Evolutionary conservation across 139 green algal species (phyloP).

Genomic region (Pleodorina starrii): DNA sequence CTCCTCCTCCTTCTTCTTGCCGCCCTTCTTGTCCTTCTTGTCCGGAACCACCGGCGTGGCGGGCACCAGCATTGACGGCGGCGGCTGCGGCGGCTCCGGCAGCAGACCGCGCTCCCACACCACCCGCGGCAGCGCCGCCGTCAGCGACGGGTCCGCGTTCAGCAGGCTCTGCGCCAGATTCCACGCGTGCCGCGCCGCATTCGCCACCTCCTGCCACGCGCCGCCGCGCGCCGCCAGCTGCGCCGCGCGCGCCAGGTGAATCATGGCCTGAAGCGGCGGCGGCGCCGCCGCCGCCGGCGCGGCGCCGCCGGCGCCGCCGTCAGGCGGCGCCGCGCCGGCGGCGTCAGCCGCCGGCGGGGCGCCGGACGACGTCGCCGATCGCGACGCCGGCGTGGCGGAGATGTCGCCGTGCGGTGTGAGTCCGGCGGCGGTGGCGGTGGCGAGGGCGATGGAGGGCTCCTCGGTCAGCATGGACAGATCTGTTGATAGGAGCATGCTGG

Average conservation of each 20-base stretch:
- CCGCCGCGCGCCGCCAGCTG: constrained; percentile 54
- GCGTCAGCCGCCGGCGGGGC: neutral
- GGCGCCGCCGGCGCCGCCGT: neutral
- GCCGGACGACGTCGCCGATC: too few species aligned
- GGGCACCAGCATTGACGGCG: constrained; percentile 19
- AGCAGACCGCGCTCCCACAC: constrained; percentile 34
- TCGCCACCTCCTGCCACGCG: constrained; percentile 64
- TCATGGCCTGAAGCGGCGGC: constrained; percentile 53
- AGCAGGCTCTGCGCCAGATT: constrained; percentile 58
- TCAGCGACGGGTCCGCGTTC: constrained; percentile 39
- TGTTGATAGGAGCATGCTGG: neutral
- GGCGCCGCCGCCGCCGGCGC: neutral
- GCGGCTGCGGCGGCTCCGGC: constrained; percentile 22
- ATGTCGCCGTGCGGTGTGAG: too few species aligned
- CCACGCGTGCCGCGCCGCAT: constrained; percentile 59
- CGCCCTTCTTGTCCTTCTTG: constrained; percentile 16
- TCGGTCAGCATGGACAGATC: neutral
- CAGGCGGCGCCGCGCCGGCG: neutral
- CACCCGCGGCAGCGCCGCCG: constrained; percentile 32
- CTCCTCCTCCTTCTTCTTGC: constrained; percentile 2
- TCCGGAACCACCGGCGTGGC: neutral
- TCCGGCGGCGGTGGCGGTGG: neutral
- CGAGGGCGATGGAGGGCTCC: neutral
- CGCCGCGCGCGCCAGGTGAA: constrained; percentile 49
- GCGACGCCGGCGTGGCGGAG: neutral